phyloP scores from a whole-genome alignment of 2,329 filamentous ascomycete genomes.

The Neonectria neomacrospora region DNA sequence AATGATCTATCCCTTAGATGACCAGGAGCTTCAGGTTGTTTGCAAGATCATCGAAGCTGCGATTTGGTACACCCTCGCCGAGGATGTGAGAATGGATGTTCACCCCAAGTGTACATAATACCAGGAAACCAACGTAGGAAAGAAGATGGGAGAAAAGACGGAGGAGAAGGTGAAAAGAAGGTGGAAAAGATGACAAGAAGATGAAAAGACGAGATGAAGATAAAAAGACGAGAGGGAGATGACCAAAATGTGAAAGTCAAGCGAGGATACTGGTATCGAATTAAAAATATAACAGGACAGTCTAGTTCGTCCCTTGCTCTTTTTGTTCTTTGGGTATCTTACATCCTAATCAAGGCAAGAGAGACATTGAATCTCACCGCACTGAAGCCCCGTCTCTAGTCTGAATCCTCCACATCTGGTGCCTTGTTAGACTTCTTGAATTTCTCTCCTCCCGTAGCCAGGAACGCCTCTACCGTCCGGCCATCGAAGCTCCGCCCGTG shows the following conservation, averaged over 20 bases:
- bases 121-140: background rate
- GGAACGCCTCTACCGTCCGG: slow-evolving; percentile 75
- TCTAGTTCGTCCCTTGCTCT: slow-evolving; percentile 21
- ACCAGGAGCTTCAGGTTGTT: slow-evolving; percentile 74
- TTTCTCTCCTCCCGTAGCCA: slow-evolving; percentile 76
- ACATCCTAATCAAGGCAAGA: slow-evolving; percentile 34
- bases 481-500: slow-evolving; percentile 83
- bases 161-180: too few species aligned
- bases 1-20: slow-evolving; percentile 52
- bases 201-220: background rate
- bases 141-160: background rate
- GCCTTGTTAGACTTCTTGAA: slow-evolving; percentile 76
- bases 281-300: background rate
- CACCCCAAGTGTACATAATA: slow-evolving; percentile 27
- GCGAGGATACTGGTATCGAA: background rate
- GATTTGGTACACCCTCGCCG: slow-evolving; percentile 71
- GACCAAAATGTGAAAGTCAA: background rate
- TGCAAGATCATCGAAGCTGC: slow-evolving; percentile 78
- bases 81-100: slow-evolving; percentile 54
- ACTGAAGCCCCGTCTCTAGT: slow-evolving; percentile 34
- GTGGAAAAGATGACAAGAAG: background rate
- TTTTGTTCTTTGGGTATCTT: slow-evolving; percentile 42
- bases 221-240: background rate
- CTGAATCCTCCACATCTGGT: slow-evolving; percentile 56
- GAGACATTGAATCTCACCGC: slow-evolving; percentile 16